A percentile compares a stretch with the other conserved stretches of the same genome.
Conservation (phyloP, 345 rosid species). For the Leavenworthia alabamica region DNA sequence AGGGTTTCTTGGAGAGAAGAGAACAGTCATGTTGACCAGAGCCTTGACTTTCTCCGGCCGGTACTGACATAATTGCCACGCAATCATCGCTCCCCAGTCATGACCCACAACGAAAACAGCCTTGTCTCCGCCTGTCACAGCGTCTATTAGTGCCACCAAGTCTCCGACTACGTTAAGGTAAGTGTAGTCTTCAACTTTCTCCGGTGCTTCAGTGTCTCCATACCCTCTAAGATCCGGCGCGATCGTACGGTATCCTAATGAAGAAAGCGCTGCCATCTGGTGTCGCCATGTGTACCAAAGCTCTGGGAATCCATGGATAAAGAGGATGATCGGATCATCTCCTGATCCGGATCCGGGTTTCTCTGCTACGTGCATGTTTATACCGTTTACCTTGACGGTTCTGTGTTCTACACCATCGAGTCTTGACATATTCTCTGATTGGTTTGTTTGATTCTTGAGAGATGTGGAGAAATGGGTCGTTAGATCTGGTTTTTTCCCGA, state of each 20-base stretch:
- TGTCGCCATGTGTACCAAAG: slow-evolving; percentile 88
- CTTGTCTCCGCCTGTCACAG: slow-evolving; percentile 32
- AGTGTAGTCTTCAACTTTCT: slow-evolving; percentile 38
- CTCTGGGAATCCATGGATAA: slow-evolving; percentile 82
- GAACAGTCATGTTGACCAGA: slow-evolving; percentile 49
- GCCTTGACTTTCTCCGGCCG: slow-evolving; percentile 63
- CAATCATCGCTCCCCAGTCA: slow-evolving; percentile 65
- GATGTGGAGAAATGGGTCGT: not conserved
- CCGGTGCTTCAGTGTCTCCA: slow-evolving; percentile 69
- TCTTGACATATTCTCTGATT: not conserved
- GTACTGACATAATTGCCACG: slow-evolving; percentile 53
- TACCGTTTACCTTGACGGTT: slow-evolving; percentile 51
- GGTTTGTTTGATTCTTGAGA: not conserved
- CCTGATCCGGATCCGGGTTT: slow-evolving; percentile 37
- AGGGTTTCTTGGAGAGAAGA: slow-evolving; percentile 47
- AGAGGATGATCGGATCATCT: slow-evolving; percentile 42
- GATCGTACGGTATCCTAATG: slow-evolving; percentile 63
- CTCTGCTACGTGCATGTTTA: slow-evolving; percentile 68
- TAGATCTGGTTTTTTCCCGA: not conserved
- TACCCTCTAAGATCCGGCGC: slow-evolving; percentile 88
- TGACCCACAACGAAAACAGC: slow-evolving; percentile 61
- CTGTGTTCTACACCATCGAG: slow-evolving; percentile 52
- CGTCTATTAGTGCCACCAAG: slow-evolving; percentile 42
- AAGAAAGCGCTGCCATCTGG: slow-evolving; percentile 56
- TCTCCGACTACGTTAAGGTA: slow-evolving; percentile 52